These are phyloP conservation scores for Hypocreales sp. DNA, from an alignment of 2,329 filamentous ascomycete genomes.

Conservation along the genomic window DNA sequence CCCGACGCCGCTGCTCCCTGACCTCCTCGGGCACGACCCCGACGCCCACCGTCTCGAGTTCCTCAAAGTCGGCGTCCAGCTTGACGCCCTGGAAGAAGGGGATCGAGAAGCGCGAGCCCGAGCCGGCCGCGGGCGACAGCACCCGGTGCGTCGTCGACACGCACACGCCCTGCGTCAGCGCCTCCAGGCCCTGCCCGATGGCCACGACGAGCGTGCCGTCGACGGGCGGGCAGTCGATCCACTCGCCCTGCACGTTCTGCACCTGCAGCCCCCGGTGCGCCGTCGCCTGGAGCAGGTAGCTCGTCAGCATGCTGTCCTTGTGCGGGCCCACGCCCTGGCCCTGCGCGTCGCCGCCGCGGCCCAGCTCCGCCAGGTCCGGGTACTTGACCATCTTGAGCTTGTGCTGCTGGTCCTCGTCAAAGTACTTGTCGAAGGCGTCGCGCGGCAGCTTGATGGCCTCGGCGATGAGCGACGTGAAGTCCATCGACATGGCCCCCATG, in stretches of 20 bases:
- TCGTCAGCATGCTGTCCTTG: slow-evolving; percentile 74
- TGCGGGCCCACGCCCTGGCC: slow-evolving; percentile 60
- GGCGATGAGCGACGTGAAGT: slow-evolving; percentile 68
- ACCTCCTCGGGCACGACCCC: slow-evolving; percentile 45
- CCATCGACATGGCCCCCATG: slow-evolving; percentile 58
- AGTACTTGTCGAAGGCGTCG: slow-evolving; percentile 62
- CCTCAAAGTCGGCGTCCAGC: slow-evolving; percentile 65
- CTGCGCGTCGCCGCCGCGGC: slow-evolving; percentile 24
- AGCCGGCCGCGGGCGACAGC: slow-evolving; percentile 53
- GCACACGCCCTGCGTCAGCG: slow-evolving; percentile 70
- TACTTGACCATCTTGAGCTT: slow-evolving; percentile 87
- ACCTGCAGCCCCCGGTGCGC: slow-evolving; percentile 66
- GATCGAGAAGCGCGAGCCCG: slow-evolving; percentile 61
- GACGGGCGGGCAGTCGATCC: slow-evolving; percentile 71
- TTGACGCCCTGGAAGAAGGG: slow-evolving; percentile 83
- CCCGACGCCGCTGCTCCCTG: slow-evolving; percentile 40
- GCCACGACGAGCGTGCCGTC: slow-evolving; percentile 69
- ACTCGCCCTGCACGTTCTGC: slow-evolving; percentile 61
- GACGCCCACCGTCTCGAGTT: slow-evolving; percentile 48
- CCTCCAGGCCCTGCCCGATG: slow-evolving; percentile 77
- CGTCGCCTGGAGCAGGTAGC: slow-evolving; percentile 67
- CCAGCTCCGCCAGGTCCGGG: slow-evolving; percentile 52
- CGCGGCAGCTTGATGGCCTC: slow-evolving; percentile 62
- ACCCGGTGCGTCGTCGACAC: slow-evolving; percentile 72
- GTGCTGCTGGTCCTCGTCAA: slow-evolving; percentile 61